Base-by-base conservation (phyloP, 2,329 filamentous ascomycete genomes). In the Xylariaceae sp. region DNA sequence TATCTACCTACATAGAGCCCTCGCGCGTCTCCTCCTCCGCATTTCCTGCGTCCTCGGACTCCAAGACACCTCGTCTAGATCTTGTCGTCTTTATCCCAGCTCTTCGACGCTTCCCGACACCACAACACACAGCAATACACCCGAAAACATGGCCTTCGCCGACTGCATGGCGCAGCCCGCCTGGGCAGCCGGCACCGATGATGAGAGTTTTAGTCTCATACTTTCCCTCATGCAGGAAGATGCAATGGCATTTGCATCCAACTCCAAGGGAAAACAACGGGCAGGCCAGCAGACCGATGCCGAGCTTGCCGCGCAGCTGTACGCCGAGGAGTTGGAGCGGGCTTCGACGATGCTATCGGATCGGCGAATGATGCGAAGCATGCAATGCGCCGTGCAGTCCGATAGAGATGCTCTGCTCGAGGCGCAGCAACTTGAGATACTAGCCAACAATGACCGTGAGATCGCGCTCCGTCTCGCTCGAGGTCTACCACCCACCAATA, bases 291-390 rank as follows among this genome's bases (percentile, higher is more conserved):
- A 55, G 34, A 60, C 67, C 1, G 66, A 70, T 34, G 56, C 45
- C 1, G 56, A 69, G 0, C 3, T 70, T 8, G 65, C 67, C 15
- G 30, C 66, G 11, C 57, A 64, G 13, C 57, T 69, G 6, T 62
- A 58, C 35, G 6, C 60, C 2, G 53, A 66, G 30, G 67, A 69
- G 23, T 42, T 69, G 2, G 11, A 60, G 2, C 49, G n/a, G 11
- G 59, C 63, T 4, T 35, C 57, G 8, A 50, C 18, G 0, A 64
- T 63, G 15, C 50, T 55, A n/a, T 58, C 55, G 10, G 67, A 68
- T 54, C 53, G 58, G 23, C 55, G 60, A 51, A 69, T 69, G 64
- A 60, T 64, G 8, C 65, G 48, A 37, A 69, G 68, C 53, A 60
- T 68, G 9, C 62, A 66, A 15, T 4, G 34, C 4, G 66, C 67